Percentiles rank a stretch among this genome's conserved stretches.
These are phyloP conservation scores for Glutinoglossum americanum DNA, from an alignment of 495 filamentous ascomycete species.

Conservation along the genomic window DNA sequence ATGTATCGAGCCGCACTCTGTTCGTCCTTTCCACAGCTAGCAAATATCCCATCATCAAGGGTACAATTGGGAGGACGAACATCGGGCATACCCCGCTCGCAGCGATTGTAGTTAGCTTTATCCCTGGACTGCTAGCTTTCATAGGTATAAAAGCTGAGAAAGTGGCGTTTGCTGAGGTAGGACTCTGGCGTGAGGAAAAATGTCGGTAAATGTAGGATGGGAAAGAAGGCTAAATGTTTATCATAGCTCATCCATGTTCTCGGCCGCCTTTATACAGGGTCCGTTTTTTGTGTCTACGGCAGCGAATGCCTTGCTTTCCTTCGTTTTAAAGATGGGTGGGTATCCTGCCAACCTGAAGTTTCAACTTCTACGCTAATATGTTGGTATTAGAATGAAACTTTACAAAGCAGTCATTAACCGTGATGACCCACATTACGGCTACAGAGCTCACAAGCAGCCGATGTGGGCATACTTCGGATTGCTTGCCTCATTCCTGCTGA, in stretches of 20 bases:
- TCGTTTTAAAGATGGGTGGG: constrained; percentile 19
- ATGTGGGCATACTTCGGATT: constrained; percentile 14
- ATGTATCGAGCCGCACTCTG: constrained; percentile 21
- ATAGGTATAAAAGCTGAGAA: constrained; percentile 11
- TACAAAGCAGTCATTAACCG: constrained; percentile 5
- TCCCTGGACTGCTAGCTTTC: constrained; percentile 12
- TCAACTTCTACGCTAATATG: constrained; percentile 5
- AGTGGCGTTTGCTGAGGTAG: constrained; percentile 15
- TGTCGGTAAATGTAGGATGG: not conserved
- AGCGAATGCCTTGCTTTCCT: constrained; percentile 24
- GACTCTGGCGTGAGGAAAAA: not conserved
- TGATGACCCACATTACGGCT: constrained; percentile 9
- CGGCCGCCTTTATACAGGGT: constrained; percentile 16
- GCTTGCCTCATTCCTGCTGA: constrained; percentile 8
- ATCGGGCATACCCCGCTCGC: constrained; percentile 20
- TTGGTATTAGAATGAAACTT: constrained; percentile 5
- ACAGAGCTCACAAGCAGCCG: constrained; percentile 16
- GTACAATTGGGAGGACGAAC: constrained; percentile 19
- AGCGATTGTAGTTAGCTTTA: constrained; percentile 14
- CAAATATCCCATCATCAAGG: constrained; percentile 12
- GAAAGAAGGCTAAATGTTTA: not conserved
- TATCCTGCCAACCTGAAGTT: not conserved
- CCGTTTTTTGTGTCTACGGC: constrained; percentile 20
- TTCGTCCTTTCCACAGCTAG: constrained; percentile 18
- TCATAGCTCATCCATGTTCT: constrained; percentile 17